A percentile compares a stretch with the other conserved stretches of the same genome.
phyloP scores from a whole-genome alignment of 441 rosid species.

The Melastoma candidum region DNA sequence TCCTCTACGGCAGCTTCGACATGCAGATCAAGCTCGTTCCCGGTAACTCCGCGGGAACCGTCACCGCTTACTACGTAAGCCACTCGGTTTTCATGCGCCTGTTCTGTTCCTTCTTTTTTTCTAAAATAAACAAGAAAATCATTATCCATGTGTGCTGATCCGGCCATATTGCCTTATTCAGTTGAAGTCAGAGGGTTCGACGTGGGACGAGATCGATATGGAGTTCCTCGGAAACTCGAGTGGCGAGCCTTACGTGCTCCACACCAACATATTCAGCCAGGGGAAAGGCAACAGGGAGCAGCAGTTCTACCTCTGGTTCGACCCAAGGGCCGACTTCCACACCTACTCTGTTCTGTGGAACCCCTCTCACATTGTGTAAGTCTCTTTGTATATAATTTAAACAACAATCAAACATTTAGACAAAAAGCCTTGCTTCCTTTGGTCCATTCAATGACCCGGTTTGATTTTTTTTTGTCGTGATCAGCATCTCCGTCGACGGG shows the following conservation, averaged over 20 bases:
- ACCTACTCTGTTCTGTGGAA: slow-evolving; percentile 39
- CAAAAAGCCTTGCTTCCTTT: not conserved
- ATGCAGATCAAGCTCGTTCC: slow-evolving; percentile 19
- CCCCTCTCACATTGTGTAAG: slow-evolving; percentile 29
- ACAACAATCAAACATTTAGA: too few species aligned
- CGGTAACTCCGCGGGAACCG: slow-evolving; percentile 22
- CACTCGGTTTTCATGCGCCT: not conserved
- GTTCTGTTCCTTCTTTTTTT: too few species aligned
- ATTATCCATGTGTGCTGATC: slow-evolving; percentile 6
- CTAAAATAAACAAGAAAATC: too few species aligned
- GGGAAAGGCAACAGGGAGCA: slow-evolving; percentile 38
- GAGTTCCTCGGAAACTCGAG: slow-evolving; percentile 33
- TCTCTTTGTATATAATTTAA: too few species aligned
- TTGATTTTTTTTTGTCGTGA: not conserved
- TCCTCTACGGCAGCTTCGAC: slow-evolving; percentile 13
- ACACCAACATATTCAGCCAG: slow-evolving; percentile 27
- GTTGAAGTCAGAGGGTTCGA: slow-evolving; percentile 29
- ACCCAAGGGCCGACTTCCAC: slow-evolving; percentile 32
- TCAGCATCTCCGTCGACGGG: slow-evolving; percentile 29
- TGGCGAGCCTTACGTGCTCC: slow-evolving; percentile 30
- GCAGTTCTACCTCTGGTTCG: slow-evolving; percentile 38
- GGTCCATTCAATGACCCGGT: not conserved
- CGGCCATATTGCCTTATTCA: slow-evolving; percentile 21
- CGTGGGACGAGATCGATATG: slow-evolving; percentile 37
- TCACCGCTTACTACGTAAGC: slow-evolving; percentile 18